Evolutionary conservation across 441 rosid genomes (phyloP).

Genomic region (Adansonia gregorii): DNA sequence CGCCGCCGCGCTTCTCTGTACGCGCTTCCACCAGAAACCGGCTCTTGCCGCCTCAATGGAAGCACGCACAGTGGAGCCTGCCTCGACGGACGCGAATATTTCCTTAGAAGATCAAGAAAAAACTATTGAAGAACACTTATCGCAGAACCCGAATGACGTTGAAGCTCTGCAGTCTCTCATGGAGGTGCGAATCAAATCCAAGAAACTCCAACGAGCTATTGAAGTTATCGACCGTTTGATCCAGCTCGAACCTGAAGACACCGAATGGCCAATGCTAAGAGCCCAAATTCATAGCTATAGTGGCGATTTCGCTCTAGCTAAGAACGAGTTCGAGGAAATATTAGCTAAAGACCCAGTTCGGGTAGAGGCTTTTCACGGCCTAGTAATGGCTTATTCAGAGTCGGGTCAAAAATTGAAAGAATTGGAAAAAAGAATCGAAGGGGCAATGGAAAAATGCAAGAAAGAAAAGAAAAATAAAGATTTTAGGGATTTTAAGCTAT

Average conservation of each 20-base stretch:
- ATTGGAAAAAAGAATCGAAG: slow-evolving; percentile 13
- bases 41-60: neutral
- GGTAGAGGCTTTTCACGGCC: slow-evolving; percentile 5
- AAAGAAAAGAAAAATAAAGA: slow-evolving; percentile 9
- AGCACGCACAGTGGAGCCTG: neutral
- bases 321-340: slow-evolving; percentile 5
- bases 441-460: slow-evolving; percentile 14
- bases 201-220: neutral
- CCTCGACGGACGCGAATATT: neutral
- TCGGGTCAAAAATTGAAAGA: slow-evolving; percentile 13
- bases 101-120: slow-evolving; percentile 4
- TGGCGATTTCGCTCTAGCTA: slow-evolving; percentile 5
- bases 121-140: slow-evolving; percentile 2
- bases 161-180: slow-evolving; percentile 16
- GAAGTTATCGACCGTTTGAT: slow-evolving; percentile 11
- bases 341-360: slow-evolving; percentile 10
- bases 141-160: neutral
- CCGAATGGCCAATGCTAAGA: slow-evolving; percentile 14
- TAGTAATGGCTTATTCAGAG: slow-evolving; percentile 11
- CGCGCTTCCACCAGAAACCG: neutral
- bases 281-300: slow-evolving; percentile 16
- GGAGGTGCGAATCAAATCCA: slow-evolving; percentile 13
- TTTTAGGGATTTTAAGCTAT: slow-evolving; percentile 11
- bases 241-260: slow-evolving; percentile 6
- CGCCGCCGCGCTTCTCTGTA: neutral